Conservation (phyloP, 2,329 filamentous ascomycete genomes). For the Stachybotrys chartarum region DNA sequence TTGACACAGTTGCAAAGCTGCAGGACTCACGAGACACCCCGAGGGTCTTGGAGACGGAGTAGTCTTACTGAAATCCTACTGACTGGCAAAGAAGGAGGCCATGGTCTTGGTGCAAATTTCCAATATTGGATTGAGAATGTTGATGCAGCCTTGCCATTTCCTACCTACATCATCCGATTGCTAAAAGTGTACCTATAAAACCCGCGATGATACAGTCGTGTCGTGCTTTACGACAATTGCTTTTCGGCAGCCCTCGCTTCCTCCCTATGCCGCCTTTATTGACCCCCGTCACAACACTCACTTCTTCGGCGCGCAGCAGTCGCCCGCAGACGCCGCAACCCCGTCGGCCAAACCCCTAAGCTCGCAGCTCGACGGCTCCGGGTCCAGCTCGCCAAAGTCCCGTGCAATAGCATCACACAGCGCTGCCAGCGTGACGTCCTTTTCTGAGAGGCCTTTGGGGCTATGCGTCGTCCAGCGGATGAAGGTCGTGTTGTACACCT, state of each 20-base stretch:
- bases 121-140: too few relatives aligned
- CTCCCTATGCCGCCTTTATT: background rate
- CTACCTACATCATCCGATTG: too few relatives aligned
- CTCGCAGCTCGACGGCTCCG: slow-evolving; percentile 22
- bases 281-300: background rate
- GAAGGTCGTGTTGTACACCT: slow-evolving; percentile 65
- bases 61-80: background rate
- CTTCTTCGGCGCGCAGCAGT: slow-evolving; percentile 47
- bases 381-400: slow-evolving; percentile 47
- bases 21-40: too few relatives aligned
- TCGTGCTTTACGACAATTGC: too few relatives aligned
- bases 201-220: too few relatives aligned
- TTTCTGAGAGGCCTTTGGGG: slow-evolving; percentile 56
- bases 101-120: too few relatives aligned
- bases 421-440: slow-evolving; percentile 55
- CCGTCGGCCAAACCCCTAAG: slow-evolving; percentile 38
- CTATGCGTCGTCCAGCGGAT: slow-evolving; percentile 69
- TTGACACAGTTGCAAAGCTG: too few relatives aligned
- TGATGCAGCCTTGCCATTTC: too few relatives aligned
- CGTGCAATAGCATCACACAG: slow-evolving; percentile 54
- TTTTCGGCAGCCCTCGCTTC: too few relatives aligned
- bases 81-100: background rate
- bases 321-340: slow-evolving; percentile 37
- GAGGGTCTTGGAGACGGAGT: too few relatives aligned
- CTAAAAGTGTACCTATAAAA: too few relatives aligned